Evolutionary conservation across 1,284 basidiomycete species (phyloP).

Genomic region (Mycena sp.): DNA sequence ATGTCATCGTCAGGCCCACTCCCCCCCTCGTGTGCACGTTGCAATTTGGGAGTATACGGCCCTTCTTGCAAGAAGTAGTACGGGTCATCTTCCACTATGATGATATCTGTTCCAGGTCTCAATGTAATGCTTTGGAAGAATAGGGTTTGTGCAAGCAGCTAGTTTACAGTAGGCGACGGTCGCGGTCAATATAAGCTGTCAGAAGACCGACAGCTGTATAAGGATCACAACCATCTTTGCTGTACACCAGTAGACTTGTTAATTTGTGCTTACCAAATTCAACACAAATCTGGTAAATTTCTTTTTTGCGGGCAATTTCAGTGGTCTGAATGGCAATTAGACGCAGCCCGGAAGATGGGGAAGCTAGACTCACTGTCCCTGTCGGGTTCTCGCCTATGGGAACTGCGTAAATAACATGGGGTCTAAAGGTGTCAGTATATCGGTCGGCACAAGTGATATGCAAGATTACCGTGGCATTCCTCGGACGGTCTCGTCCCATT

Average conservation of each 20-base stretch:
- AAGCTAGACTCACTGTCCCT: slow-evolving; percentile 62
- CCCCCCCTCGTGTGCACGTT: slow-evolving; percentile 41
- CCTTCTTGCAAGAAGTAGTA: slow-evolving; percentile 82
- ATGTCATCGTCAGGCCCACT: slow-evolving; percentile 42
- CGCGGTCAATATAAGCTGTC: too few species aligned
- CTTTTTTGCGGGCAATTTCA: slow-evolving; percentile 73
- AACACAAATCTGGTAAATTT: slow-evolving; percentile 82
- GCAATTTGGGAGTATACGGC: slow-evolving; percentile 56
- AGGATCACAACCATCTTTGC: too few species aligned
- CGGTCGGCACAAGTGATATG: too few species aligned
- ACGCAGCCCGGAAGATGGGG: neutral
- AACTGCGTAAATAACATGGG: slow-evolving; percentile 80
- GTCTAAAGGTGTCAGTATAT: slow-evolving; percentile 48
- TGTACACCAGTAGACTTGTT: too few species aligned
- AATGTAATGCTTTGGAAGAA: slow-evolving; percentile 11
- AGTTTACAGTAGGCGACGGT: too few species aligned
- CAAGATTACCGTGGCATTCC: slow-evolving; percentile 56
- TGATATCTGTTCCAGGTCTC: neutral
- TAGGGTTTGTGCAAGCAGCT: slow-evolving; percentile 6
- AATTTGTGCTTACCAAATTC: slow-evolving; percentile 72
- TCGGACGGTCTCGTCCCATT: slow-evolving; percentile 72
- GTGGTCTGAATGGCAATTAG: slow-evolving; percentile 58
- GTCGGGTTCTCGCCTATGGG: slow-evolving; percentile 86
- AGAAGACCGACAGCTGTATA: too few species aligned
- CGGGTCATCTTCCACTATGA: slow-evolving; percentile 65